A percentile compares a stretch with the other conserved stretches of the same genome.
Evolutionary conservation across 495 filamentous ascomycete genomes (phyloP).

Genomic region (Rostrohypoxylon terebratum): DNA sequence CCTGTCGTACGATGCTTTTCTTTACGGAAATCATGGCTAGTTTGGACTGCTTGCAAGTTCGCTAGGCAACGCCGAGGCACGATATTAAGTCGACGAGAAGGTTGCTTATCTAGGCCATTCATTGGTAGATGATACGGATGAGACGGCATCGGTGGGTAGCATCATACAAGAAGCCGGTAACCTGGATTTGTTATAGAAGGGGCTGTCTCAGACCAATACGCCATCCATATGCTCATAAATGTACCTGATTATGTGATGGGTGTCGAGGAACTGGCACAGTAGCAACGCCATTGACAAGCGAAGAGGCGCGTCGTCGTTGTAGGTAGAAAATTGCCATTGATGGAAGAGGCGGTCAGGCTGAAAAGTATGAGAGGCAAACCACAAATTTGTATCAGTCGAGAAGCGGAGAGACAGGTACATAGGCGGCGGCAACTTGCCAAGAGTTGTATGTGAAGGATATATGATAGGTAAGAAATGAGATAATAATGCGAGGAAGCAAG

Average conservation of each 20-base stretch:
- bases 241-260: conserved; percentile 1
- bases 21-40: not conserved
- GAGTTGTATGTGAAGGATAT: conserved; percentile 5
- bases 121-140: conserved; percentile 15
- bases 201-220: not conserved
- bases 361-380: not conserved
- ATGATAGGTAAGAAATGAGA: conserved; percentile 6
- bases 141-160: conserved; percentile 18
- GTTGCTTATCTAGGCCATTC: not conserved
- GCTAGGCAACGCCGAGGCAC: not conserved
- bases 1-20: not conserved
- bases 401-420: not conserved
- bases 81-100: not conserved
- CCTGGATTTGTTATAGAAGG: conserved; percentile 27
- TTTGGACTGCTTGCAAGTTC: not conserved
- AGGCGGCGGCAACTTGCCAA: not conserved
- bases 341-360: not conserved
- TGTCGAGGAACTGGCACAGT: conserved; percentile 11
- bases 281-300: not conserved
- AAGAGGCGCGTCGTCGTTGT: not conserved
- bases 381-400: not conserved
- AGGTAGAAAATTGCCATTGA: not conserved
- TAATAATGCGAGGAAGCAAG: not conserved
- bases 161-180: conserved; percentile 35
- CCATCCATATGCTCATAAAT: not conserved